Conservation (phyloP, 305 asterid genomes). For the Plantago lanceolata region DNA sequence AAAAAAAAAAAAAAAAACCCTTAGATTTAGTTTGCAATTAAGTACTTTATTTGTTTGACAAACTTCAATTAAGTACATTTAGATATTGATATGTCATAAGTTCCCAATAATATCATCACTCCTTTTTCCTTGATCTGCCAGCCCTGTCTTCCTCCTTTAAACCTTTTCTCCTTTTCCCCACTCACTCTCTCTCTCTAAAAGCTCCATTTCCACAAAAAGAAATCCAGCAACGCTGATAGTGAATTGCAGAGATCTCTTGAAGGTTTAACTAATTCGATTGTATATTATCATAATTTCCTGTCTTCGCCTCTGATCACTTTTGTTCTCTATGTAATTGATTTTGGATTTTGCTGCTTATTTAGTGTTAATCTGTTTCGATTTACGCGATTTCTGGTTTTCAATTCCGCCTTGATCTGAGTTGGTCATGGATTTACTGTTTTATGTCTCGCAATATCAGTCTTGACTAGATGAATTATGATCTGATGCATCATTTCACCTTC, state of each 20-base stretch:
- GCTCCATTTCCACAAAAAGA: slow-evolving; percentile 15
- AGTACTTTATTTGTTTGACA: no score
- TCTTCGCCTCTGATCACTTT: slow-evolving; percentile 14
- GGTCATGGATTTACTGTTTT: background rate
- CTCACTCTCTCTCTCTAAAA: slow-evolving; percentile 24
- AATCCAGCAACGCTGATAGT: background rate
- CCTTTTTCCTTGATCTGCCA: slow-evolving; percentile 24
- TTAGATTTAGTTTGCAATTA: no score
- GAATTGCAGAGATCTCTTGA: slow-evolving; percentile 24
- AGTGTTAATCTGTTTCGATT: background rate
- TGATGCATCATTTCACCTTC: background rate
- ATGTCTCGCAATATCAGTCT: background rate
- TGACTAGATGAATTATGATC: background rate
- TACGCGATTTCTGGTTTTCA: background rate
- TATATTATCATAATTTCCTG: background rate
- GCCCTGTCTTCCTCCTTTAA: slow-evolving; percentile 22
- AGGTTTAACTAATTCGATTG: slow-evolving; percentile 24
- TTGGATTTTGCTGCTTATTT: slow-evolving; percentile 1
- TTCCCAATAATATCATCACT: no score
- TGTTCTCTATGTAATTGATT: background rate
- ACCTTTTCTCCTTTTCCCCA: slow-evolving; percentile 19
- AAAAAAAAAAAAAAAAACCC: no score
- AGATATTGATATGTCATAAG: no score
- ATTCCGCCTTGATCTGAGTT: slow-evolving; percentile 23
- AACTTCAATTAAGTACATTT: no score